phyloP scores from a whole-genome alignment of 352 stramenopile species.

The Ophiocytium majus region DNA sequence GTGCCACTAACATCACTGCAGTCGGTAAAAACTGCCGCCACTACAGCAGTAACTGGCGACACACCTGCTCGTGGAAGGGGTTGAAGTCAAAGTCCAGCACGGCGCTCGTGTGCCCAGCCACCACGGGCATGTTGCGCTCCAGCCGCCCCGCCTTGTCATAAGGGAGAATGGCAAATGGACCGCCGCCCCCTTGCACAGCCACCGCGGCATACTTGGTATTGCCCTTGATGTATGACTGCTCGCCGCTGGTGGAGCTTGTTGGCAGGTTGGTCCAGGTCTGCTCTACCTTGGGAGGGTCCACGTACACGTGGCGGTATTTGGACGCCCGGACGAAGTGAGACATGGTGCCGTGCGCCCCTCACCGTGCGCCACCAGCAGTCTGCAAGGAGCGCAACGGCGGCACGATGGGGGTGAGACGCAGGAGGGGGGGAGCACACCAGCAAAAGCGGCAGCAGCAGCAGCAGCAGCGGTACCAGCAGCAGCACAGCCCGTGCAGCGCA shows the following conservation, averaged over 20 bases:
- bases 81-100: slow-evolving; percentile 99
- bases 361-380: no score
- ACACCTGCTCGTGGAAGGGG: slow-evolving; percentile 86
- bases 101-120: slow-evolving; percentile 88
- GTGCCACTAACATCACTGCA: no score
- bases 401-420: no score
- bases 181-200: slow-evolving; percentile 73
- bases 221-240: slow-evolving; percentile 99
- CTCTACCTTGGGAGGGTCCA: slow-evolving; percentile 83
- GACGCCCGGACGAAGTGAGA: slow-evolving; percentile 90
- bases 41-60: no score
- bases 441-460: no score
- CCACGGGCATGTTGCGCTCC: slow-evolving; percentile 77
- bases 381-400: no score
- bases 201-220: slow-evolving; percentile 99
- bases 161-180: slow-evolving; percentile 84
- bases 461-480: no score
- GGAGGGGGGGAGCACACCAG: no score
- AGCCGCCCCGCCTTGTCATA: slow-evolving; percentile 92
- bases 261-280: slow-evolving; percentile 68
- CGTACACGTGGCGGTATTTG: slow-evolving; percentile 98
- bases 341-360: no score
- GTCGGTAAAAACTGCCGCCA: no score
- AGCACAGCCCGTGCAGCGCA: no score
- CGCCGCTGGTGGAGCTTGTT: slow-evolving; percentile 91